Conservation (phyloP, 352 stramenopile genomes). For the Discostella stelligera region DNA sequence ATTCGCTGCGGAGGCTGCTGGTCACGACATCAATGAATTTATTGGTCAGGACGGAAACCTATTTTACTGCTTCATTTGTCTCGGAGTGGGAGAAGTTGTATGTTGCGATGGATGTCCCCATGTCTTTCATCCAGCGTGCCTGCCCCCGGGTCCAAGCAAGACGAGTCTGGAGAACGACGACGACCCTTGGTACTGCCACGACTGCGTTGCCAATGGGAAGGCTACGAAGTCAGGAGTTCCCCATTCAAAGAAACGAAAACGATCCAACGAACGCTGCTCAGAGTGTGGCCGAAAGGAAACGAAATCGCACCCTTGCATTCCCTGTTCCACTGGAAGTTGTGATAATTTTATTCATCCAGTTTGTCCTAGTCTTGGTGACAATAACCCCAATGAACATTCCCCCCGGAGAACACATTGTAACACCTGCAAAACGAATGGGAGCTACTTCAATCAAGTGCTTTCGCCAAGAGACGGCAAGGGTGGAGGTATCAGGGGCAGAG, state of each 20-base stretch:
- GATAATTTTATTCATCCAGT: conserved; percentile 21
- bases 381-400: background rate
- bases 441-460: conserved; percentile 14
- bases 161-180: conserved; percentile 65
- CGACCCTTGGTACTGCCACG: conserved; percentile 79
- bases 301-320: conserved; percentile 21
- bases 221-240: conserved; percentile 15
- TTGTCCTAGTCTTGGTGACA: conserved; percentile 24
- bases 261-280: conserved; percentile 29
- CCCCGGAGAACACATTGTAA: conserved; percentile 14
- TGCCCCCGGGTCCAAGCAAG: conserved; percentile 51
- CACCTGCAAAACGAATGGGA: conserved; percentile 20
- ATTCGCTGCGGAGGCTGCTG: background rate
- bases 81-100: conserved; percentile 73
- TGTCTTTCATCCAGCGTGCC: conserved; percentile 70
- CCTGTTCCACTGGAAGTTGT: conserved; percentile 28
- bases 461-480: conserved; percentile 4
- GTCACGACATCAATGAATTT: conserved; percentile 29
- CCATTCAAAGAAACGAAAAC: conserved; percentile 28
- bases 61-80: conserved; percentile 70
- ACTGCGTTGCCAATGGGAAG: conserved; percentile 51
- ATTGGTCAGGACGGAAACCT: conserved; percentile 76
- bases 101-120: conserved; percentile 79
- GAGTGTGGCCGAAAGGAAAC: conserved; percentile 29
- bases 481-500: conserved; percentile 27